Conservation (phyloP, 2,329 filamentous ascomycete species). For the Penicillium sp. region DNA sequence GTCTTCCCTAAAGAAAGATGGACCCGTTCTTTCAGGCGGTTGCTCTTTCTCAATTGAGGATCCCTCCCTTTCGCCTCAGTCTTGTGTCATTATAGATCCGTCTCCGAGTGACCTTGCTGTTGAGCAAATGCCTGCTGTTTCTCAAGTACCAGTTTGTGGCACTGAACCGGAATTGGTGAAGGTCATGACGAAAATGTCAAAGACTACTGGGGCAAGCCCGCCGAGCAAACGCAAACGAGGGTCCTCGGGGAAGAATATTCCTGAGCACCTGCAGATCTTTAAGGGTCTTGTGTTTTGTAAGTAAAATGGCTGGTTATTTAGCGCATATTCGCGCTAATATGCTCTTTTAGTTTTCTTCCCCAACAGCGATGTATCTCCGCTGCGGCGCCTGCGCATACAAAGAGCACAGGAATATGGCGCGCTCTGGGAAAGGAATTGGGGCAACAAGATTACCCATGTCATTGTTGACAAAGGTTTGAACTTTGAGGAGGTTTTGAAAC, state of each 20-base stretch:
- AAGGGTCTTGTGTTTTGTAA: conserved; percentile 63
- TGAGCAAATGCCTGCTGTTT: background rate
- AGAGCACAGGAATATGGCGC: conserved; percentile 79
- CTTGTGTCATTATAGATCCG: conserved; percentile 1
- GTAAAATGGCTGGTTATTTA: conserved; percentile 20
- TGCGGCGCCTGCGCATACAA: conserved; percentile 72
- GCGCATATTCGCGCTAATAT: background rate
- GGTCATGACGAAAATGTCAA: conserved; percentile 22
- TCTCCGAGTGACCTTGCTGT: background rate
- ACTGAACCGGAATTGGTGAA: conserved; percentile 16
- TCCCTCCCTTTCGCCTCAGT: conserved; percentile 8
- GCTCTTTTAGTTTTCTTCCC: conserved; percentile 70
- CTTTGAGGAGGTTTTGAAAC: conserved; percentile 66
- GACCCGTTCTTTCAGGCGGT: background rate
- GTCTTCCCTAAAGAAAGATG: conserved; percentile 1
- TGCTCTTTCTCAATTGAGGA: conserved; percentile 6
- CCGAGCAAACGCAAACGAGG: conserved; percentile 36
- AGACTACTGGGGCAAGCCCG: conserved; percentile 15
- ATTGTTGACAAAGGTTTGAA: conserved; percentile 73
- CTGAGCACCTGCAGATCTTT: conserved; percentile 64
- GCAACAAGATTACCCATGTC: conserved; percentile 70
- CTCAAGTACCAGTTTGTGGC: background rate
- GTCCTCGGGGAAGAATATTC: conserved; percentile 50
- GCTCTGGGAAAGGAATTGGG: conserved; percentile 66
- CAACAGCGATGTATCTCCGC: conserved; percentile 72